Conservation (phyloP, 225 moss, liverwort and hornwort genomes). For the Bryoerythrophyllum caledonicum region DNA sequence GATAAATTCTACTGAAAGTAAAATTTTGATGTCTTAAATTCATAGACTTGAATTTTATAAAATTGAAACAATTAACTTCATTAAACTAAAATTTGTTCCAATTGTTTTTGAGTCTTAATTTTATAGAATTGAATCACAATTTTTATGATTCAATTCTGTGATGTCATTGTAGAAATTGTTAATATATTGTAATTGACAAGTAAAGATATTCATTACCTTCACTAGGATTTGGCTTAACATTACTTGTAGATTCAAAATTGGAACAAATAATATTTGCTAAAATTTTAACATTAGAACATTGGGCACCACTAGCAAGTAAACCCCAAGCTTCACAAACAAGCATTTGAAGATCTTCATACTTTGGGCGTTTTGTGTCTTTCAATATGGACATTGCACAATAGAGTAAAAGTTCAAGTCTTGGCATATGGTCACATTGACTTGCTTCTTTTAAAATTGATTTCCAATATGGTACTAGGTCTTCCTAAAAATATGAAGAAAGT, state of each 20-base stretch:
- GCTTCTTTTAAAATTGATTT: conserved; percentile 48
- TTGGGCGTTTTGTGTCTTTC: conserved; percentile 45
- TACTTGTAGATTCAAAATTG: conserved; percentile 20
- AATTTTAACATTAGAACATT: conserved; percentile 35
- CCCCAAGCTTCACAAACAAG: conserved; percentile 54
- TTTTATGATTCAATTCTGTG: neutral
- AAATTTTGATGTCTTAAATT: too few relatives aligned
- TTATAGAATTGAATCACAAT: too few relatives aligned
- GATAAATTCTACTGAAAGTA: neutral
- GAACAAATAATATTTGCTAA: conserved; percentile 38
- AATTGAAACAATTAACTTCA: too few relatives aligned
- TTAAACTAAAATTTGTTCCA: too few relatives aligned
- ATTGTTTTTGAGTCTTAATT: too few relatives aligned
- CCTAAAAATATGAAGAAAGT: neutral
- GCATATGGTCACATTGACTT: conserved; percentile 30
- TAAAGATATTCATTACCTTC: neutral
- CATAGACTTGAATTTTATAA: too few relatives aligned
- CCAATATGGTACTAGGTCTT: conserved; percentile 53
- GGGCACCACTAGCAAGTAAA: conserved; percentile 30
- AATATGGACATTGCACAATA: conserved; percentile 45
- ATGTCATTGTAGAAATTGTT: too few relatives aligned
- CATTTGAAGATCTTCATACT: conserved; percentile 48
- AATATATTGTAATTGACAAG: neutral
- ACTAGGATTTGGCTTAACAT: conserved; percentile 13
- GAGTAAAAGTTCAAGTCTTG: conserved; percentile 38